phyloP scores from a whole-genome alignment of 345 rosid species.

The Garcia nutans region DNA sequence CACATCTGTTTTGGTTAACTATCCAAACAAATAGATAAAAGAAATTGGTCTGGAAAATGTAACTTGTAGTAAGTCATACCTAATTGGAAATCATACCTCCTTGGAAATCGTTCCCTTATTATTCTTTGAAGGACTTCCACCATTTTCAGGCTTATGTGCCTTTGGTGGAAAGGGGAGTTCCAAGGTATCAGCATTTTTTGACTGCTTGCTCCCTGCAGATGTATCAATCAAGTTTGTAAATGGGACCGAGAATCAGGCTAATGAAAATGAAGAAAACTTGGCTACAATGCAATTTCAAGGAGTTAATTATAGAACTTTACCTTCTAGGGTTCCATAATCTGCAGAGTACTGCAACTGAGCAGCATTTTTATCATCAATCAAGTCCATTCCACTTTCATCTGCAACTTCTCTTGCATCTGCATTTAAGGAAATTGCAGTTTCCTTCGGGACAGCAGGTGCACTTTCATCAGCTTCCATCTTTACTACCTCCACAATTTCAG shows the following conservation, averaged over 20 bases:
- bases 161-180: slow-evolving; percentile 22
- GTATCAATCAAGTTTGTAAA: neutral
- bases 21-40: neutral
- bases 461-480: neutral
- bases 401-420: slow-evolving; percentile 29
- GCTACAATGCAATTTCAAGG: neutral
- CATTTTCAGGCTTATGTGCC: neutral
- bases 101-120: neutral
- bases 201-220: slow-evolving; percentile 23
- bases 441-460: slow-evolving; percentile 5
- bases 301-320: slow-evolving; percentile 17
- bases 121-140: neutral
- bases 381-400: slow-evolving; percentile 20
- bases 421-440: slow-evolving; percentile 11
- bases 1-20: neutral
- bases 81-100: slow-evolving; percentile 11
- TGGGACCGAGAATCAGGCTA: neutral
- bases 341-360: slow-evolving; percentile 12
- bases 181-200: slow-evolving; percentile 10
- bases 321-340: slow-evolving; percentile 13
- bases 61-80: slow-evolving; percentile 24
- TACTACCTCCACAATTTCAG: too few species aligned
- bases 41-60: too few species aligned
- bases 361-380: slow-evolving; percentile 12
- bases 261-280: neutral